A percentile compares a stretch with the other conserved stretches of the same genome.
Evolutionary conservation across 768 basidiomycete species (phyloP).

Genomic region (Cytidiella melzeri): DNA sequence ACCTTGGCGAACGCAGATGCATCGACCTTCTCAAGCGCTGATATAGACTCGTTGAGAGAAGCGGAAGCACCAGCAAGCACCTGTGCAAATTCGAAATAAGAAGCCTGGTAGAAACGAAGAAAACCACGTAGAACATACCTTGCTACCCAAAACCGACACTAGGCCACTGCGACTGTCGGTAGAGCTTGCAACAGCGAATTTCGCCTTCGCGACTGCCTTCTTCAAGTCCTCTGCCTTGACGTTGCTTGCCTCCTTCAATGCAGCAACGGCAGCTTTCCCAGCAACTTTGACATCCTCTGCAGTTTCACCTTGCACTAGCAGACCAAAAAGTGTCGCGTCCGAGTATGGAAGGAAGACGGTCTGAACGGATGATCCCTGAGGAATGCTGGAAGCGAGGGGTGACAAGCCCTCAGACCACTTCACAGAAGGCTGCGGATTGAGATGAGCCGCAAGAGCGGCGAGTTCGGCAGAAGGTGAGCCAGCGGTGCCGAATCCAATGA

Average conservation of each 20-base stretch:
- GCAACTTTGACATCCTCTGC: constrained; percentile 59
- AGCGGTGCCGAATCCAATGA: constrained; percentile 83
- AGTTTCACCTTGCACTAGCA: constrained; percentile 69
- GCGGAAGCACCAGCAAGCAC: constrained; percentile 53
- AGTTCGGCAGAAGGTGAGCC: constrained; percentile 62
- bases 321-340: constrained; percentile 83
- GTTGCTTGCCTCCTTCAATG: constrained; percentile 45
- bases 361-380: constrained; percentile 58
- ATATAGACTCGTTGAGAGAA: constrained; percentile 56
- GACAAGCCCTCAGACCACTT: constrained; percentile 83
- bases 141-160: constrained; percentile 51
- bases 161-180: constrained; percentile 68
- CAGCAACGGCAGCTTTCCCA: constrained; percentile 60
- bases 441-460: constrained; percentile 71
- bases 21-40: constrained; percentile 65
- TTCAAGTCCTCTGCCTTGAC: constrained; percentile 61
- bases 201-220: constrained; percentile 82
- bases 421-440: constrained; percentile 73
- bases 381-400: constrained; percentile 55
- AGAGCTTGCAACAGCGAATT: constrained; percentile 69
- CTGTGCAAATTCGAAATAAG: constrained; percentile 29
- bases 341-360: constrained; percentile 84
- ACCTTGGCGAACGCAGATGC: constrained; percentile 69
- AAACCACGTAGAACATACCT: constrained; percentile 37
- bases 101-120: not conserved